phyloP scores from a whole-genome alignment of 192 early-diverging fungal genomes.

The Entrophospora sp. region DNA sequence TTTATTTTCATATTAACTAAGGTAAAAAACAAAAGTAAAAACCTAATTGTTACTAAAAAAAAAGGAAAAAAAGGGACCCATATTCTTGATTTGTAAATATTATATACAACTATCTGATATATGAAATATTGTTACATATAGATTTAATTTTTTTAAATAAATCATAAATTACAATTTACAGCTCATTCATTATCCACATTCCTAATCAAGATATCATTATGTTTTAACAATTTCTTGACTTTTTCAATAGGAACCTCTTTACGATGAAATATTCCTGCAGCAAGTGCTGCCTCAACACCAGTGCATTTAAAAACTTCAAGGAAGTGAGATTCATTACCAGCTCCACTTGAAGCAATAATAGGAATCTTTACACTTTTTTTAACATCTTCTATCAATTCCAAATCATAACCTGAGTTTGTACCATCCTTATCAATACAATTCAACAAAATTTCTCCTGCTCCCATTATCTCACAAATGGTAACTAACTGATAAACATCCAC shows the following conservation, averaged over 20 bases:
- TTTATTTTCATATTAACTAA: too few species aligned
- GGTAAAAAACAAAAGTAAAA: too few species aligned
- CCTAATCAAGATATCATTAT: slow-evolving; percentile 46
- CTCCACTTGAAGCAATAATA: slow-evolving; percentile 96
- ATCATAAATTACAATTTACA: background rate
- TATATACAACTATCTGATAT: too few species aligned
- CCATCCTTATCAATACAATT: slow-evolving; percentile 99
- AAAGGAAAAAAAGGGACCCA: too few species aligned
- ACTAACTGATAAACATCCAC: slow-evolving; percentile 90
- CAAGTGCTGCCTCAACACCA: slow-evolving; percentile 89
- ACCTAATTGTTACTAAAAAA: too few species aligned
- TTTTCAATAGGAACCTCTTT: slow-evolving; percentile 80
- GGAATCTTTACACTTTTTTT: slow-evolving; percentile 81
- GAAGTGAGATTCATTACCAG: slow-evolving; percentile 84
- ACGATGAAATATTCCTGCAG: slow-evolving; percentile 98
- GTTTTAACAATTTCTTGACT: slow-evolving; percentile 69
- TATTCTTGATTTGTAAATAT: too few species aligned
- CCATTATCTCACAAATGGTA: slow-evolving; percentile 76
- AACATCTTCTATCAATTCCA: slow-evolving; percentile 72
- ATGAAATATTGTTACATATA: too few species aligned
- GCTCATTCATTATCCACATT: slow-evolving; percentile 25
- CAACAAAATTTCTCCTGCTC: slow-evolving; percentile 94
- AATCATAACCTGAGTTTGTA: slow-evolving; percentile 93
- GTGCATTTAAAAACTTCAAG: slow-evolving; percentile 75
- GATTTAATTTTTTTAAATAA: background rate